Evolutionary conservation across 176 grass and related monocot genomes (phyloP), one percentile per base, ranked within the genome.

Genomic region (Triticum turgidum): DNA sequence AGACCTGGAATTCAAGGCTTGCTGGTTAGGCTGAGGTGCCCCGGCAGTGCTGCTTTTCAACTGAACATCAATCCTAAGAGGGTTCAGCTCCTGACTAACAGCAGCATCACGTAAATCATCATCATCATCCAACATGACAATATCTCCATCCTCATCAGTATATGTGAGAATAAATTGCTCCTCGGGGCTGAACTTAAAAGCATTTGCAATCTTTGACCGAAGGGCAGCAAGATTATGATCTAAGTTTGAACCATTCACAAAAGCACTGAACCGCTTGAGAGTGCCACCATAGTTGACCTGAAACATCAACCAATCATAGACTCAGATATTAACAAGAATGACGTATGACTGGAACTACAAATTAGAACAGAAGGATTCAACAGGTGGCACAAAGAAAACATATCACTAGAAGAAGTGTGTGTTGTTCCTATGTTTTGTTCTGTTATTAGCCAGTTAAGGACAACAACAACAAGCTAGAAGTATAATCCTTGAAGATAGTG

Each of bases 61-160:
- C 59, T 80, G 62, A 78, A 90, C 83, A 82, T 85, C 79, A 81
- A 95, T 92, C 85, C 93, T 87, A 42, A 98, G 85, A 77, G 95
- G 95, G 76, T 93, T 98, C 24, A 98, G 54, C 63, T 80, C 88
- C 83, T 98, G 95, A 37, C 37, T 64, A 83, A 98, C 25, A 85
- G 80, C 83, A 62, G 93, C 93, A 80, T 97, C 95, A 61, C 14
- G 52, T 75, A 98, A 85, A 81, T 98, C 95, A 77, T 79, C 81
- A 65, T 90, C 89, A 56, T 95, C 91, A 77, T 91, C 95, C 76
- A 98, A 62, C 77, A 92, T 82, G 47, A 98, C 93, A 7, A 38
- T 17, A 77, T 98, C 95, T 22, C 80, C 87, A 81, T 95, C 93
- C 37, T 91, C 89, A 83, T 98, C 95, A 63, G 86, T 87, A 75